Percentiles rank a stretch among this genome's conserved stretches.
These are phyloP conservation scores for Kwoniella sp. DNA, from an alignment of 768 basidiomycete genomes.

Conservation along the genomic window DNA sequence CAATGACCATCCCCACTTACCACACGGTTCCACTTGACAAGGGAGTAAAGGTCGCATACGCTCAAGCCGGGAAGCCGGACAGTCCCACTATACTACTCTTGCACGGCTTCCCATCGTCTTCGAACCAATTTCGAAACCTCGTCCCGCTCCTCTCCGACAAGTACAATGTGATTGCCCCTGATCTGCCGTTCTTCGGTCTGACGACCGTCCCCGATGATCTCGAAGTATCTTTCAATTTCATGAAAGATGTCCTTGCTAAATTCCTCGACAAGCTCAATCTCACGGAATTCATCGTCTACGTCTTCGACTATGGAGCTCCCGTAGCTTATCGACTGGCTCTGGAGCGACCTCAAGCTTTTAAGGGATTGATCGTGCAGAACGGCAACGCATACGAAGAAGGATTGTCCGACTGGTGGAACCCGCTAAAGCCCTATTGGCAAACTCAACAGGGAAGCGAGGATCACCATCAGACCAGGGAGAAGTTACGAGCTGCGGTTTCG, in stretches of 20 bases:
- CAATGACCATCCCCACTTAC: constrained; percentile 10
- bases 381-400: constrained; percentile 62
- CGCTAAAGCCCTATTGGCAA: constrained; percentile 29
- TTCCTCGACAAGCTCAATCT: constrained; percentile 59
- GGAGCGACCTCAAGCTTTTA: constrained; percentile 57
- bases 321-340: constrained; percentile 56
- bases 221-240: constrained; percentile 58
- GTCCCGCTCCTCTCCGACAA: constrained; percentile 58
- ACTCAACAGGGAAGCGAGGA: constrained; percentile 10
- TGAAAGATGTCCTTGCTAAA: constrained; percentile 57
- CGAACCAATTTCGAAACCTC: constrained; percentile 61
- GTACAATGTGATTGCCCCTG: constrained; percentile 62
- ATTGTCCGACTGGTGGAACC: constrained; percentile 58
- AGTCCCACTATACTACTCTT: constrained; percentile 57
- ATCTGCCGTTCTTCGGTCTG: constrained; percentile 62
- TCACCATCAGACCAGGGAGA: neutral
- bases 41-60: constrained; percentile 57
- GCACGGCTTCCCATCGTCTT: constrained; percentile 62
- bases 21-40: constrained; percentile 1
- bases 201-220: constrained; percentile 58
- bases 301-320: constrained; percentile 62
- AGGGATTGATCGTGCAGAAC: constrained; percentile 61
- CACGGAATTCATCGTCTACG: constrained; percentile 59
- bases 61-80: constrained; percentile 55
- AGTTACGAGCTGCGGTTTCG: neutral